A percentile compares a stretch with the other conserved stretches of the same genome.
These are phyloP conservation scores for Penicillium maclennaniae DNA, from an alignment of 495 filamentous ascomycete species.

Conservation along the genomic window DNA sequence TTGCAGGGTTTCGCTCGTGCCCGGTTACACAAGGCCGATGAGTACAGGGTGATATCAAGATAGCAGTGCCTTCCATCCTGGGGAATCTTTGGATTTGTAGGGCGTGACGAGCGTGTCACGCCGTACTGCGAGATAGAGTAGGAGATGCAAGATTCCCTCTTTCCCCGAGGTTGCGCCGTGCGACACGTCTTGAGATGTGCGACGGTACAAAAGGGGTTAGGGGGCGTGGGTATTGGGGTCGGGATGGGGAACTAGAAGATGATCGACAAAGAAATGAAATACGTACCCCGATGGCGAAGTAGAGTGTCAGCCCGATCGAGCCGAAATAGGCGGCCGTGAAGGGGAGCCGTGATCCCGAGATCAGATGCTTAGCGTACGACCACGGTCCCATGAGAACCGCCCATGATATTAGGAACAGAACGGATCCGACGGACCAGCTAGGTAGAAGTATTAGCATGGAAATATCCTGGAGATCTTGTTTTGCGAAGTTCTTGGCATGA, in stretches of 20 bases:
- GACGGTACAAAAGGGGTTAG: conserved; percentile 9
- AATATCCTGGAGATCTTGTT: conserved; percentile 14
- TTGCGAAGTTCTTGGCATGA: conserved; percentile 20
- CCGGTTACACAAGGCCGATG: conserved; percentile 5
- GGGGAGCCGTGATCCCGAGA: conserved; percentile 79
- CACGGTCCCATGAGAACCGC: conserved; percentile 88
- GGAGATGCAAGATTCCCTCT: conserved; percentile 22
- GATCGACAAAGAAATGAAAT: conserved; percentile 12
- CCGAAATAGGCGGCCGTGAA: conserved; percentile 98
- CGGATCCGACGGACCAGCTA: conserved; percentile 92
- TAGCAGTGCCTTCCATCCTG: conserved; percentile 1
- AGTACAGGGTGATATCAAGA: conserved; percentile 16
- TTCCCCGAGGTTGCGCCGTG: conserved; percentile 13
- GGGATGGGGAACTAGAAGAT: background rate
- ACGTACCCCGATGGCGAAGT: conserved; percentile 89
- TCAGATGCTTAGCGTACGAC: conserved; percentile 76
- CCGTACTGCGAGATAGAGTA: conserved; percentile 21
- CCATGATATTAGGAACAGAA: conserved; percentile 89
- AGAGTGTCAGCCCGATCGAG: conserved; percentile 83
- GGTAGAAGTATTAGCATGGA: conserved; percentile 21
- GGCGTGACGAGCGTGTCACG: conserved; percentile 12
- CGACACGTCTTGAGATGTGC: conserved; percentile 10
- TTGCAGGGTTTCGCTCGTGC: too few species aligned
- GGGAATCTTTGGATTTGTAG: background rate
- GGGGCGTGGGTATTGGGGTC: conserved; percentile 1